Evolutionary conservation across 805 yeast genomes (phyloP).

Genomic region (Kodamaea sagamina): DNA sequence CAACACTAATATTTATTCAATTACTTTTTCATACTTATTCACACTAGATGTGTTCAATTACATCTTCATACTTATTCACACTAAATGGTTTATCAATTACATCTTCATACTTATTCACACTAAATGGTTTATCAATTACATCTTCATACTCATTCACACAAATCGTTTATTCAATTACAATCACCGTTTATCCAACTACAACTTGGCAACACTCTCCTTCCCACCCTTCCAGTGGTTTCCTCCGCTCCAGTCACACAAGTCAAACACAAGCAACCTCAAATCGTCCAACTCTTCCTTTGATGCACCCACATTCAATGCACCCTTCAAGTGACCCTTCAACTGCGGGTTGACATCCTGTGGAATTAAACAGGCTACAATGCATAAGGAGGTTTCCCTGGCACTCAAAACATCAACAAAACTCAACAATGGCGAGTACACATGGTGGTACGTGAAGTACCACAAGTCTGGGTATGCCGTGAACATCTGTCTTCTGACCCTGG

Average conservation of each 20-base stretch:
- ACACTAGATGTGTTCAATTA: no score
- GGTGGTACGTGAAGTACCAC: constrained; percentile 68
- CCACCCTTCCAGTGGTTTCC: constrained; percentile 50
- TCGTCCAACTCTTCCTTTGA: constrained; percentile 61
- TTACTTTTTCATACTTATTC: no score
- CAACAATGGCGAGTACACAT: constrained; percentile 77
- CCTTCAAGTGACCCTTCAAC: constrained; percentile 84
- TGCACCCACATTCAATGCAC: constrained; percentile 81
- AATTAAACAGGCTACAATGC: constrained; percentile 74
- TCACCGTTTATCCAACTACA: constrained; percentile 29
- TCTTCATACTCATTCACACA: no score
- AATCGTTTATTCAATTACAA: constrained; percentile 20
- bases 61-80: no score
- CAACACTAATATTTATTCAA: no score
- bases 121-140: no score
- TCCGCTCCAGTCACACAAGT: constrained; percentile 74
- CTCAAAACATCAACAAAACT: constrained; percentile 64
- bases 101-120: no score
- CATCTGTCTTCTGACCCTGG: constrained; percentile 68
- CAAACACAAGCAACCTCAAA: constrained; percentile 61
- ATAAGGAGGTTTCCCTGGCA: constrained; percentile 72
- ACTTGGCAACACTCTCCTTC: constrained; percentile 55
- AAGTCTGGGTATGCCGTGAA: constrained; percentile 80
- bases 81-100: no score
- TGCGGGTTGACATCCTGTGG: constrained; percentile 96